Conservation (phyloP, 1,284 basidiomycete species). For the Neonothopanus nambi region DNA sequence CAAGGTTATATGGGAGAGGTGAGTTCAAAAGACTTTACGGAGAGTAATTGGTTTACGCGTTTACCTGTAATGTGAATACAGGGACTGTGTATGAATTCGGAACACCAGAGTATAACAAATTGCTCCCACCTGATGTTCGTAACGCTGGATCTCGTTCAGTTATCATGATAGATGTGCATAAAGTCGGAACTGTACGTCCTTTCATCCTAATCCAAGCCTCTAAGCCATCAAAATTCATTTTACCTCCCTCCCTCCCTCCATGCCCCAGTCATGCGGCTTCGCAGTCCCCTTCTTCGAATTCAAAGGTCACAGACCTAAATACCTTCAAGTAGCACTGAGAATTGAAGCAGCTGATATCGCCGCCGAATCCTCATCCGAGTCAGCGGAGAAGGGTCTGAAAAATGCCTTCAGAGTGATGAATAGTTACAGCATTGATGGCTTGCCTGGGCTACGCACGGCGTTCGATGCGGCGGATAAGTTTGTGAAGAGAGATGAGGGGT, state of each 20-base stretch:
- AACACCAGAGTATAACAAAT: slow-evolving; percentile 46
- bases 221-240: slow-evolving; percentile 11
- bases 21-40: too few relatives aligned
- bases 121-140: slow-evolving; percentile 43
- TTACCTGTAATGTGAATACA: too few relatives aligned
- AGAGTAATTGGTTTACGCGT: too few relatives aligned
- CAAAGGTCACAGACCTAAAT: slow-evolving; percentile 37
- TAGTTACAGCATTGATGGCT: slow-evolving; percentile 50
- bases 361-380: slow-evolving; percentile 28
- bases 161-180: slow-evolving; percentile 51
- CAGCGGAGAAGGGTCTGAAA: slow-evolving; percentile 36
- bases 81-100: slow-evolving; percentile 55
- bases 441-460: too few relatives aligned
- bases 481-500: too few relatives aligned
- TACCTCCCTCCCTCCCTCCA: not conserved
- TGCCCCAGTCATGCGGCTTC: slow-evolving; percentile 51
- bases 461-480: too few relatives aligned
- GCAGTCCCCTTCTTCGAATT: slow-evolving; percentile 52
- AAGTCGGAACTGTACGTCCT: slow-evolving; percentile 53
- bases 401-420: slow-evolving; percentile 48
- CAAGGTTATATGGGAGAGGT: too few relatives aligned
- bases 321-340: not conserved
- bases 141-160: slow-evolving; percentile 53
- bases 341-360: slow-evolving; percentile 31
- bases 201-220: not conserved